phyloP scores from a whole-genome alignment of 441 rosid species.

The Jatropha podagrica region DNA sequence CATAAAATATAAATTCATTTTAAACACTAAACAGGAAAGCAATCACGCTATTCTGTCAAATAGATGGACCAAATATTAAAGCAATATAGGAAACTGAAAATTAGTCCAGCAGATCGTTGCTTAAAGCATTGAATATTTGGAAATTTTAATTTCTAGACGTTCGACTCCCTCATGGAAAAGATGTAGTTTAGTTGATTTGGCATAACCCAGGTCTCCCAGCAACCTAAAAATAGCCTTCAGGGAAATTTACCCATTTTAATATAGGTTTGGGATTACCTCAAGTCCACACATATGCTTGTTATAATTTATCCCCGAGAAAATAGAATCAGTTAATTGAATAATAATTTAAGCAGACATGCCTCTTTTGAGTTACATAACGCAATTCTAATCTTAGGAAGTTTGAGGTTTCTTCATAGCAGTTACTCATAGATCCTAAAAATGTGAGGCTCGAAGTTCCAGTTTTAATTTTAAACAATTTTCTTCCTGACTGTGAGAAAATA shows the following conservation, averaged over 20 bases:
- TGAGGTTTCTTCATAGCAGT: background rate
- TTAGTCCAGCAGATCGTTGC: background rate
- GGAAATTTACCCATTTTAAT: no score
- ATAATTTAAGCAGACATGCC: background rate
- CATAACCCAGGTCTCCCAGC: no score
- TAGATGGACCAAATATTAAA: background rate
- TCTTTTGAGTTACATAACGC: background rate
- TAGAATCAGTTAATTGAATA: background rate
- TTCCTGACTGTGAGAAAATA: background rate
- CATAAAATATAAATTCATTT: background rate
- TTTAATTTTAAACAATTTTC: background rate
- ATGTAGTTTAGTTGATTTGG: background rate
- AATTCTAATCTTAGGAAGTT: background rate
- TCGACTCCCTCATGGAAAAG: background rate
- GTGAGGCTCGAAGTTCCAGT: background rate
- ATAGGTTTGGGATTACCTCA: background rate
- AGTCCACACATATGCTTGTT: background rate
- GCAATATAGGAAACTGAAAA: background rate
- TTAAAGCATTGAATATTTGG: background rate
- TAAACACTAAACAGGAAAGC: background rate
- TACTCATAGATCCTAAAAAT: background rate
- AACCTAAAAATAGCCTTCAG: no score
- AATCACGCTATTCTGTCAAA: background rate
- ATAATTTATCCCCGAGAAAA: background rate
- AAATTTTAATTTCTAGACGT: background rate